phyloP scores from a whole-genome alignment of 495 filamentous ascomycete genomes.

The Pseudoneurospora amorphoporcata region DNA sequence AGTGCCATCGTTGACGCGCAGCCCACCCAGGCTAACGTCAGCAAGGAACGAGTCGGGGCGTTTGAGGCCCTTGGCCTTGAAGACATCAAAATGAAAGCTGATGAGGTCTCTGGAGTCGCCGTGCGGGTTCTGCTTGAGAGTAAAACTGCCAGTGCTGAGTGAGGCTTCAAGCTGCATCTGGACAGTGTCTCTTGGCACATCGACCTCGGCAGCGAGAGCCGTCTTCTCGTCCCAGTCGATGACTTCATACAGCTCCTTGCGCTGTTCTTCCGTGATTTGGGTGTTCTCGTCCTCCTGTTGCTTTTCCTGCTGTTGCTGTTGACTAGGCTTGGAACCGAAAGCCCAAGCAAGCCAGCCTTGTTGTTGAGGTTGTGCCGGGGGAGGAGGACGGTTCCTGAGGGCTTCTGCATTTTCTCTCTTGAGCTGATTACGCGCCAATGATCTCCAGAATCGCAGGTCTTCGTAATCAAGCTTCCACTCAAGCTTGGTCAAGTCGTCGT shows the following conservation, averaged over 20 bases:
- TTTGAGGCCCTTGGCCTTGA: constrained; percentile 77
- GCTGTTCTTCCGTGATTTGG: constrained; percentile 86
- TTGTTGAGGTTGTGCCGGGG: constrained; percentile 40
- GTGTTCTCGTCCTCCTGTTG: constrained; percentile 52
- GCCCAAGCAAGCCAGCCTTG: constrained; percentile 84
- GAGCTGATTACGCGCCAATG: constrained; percentile 84
- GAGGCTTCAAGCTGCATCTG: constrained; percentile 87
- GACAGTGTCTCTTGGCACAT: constrained; percentile 78
- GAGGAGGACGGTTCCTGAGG: constrained; percentile 34
- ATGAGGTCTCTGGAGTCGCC: constrained; percentile 67
- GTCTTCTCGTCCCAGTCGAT: constrained; percentile 99
- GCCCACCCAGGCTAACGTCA: constrained; percentile 79
- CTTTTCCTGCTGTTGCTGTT: constrained; percentile 39
- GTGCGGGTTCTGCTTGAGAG: constrained; percentile 79
- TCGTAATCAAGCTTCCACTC: constrained; percentile 90
- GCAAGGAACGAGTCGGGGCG: constrained; percentile 81
- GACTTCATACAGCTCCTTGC: constrained; percentile 91
- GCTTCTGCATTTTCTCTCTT: constrained; percentile 87
- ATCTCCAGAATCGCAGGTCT: constrained; percentile 94
- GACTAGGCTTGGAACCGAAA: constrained; percentile 61
- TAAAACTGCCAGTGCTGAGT: constrained; percentile 87
- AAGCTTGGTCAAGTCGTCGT: constrained; percentile 58
- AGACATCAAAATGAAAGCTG: constrained; percentile 85
- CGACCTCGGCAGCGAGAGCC: constrained; percentile 72
- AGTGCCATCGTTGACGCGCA: constrained; percentile 92